Conservation (phyloP, 202 grass and related monocot species). For the Cymbopogon flexuosus region DNA sequence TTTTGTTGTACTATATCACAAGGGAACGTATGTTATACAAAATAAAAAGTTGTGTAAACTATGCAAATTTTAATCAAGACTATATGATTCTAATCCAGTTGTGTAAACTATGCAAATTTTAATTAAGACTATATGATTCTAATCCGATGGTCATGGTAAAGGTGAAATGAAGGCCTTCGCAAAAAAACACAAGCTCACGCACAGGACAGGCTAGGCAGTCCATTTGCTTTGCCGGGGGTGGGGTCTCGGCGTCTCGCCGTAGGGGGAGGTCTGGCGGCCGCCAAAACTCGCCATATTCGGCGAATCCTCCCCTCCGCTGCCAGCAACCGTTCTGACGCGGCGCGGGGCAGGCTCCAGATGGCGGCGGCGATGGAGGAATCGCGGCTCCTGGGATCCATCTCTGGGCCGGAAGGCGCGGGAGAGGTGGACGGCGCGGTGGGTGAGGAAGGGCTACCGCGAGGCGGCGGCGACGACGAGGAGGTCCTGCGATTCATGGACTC, state of each 20-base stretch:
- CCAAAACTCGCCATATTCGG: neutral
- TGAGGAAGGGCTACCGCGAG: neutral
- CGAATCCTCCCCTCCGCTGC: neutral
- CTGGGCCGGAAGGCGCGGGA: slow-evolving; percentile 16
- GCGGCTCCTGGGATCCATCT: neutral
- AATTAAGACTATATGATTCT: too few relatives aligned
- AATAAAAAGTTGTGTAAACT: too few relatives aligned
- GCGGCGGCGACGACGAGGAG: slow-evolving; percentile 35
- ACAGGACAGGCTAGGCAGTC: too few relatives aligned
- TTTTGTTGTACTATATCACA: too few relatives aligned
- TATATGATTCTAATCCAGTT: too few relatives aligned
- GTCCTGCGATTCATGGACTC: slow-evolving; percentile 81
- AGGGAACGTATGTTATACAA: too few relatives aligned
- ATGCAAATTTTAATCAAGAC: too few relatives aligned
- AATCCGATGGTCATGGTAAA: too few relatives aligned
- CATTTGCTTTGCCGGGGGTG: too few relatives aligned
- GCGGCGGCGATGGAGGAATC: slow-evolving; percentile 3
- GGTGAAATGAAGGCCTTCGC: too few relatives aligned
- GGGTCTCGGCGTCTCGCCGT: neutral
- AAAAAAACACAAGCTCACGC: too few relatives aligned
- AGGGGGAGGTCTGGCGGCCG: neutral
- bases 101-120: too few relatives aligned
- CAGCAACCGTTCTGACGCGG: neutral
- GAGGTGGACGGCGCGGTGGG: neutral
- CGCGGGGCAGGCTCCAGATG: slow-evolving; percentile 8